phyloP scores from a whole-genome alignment of 163 green algal species.

The Chlorella variabilis region DNA sequence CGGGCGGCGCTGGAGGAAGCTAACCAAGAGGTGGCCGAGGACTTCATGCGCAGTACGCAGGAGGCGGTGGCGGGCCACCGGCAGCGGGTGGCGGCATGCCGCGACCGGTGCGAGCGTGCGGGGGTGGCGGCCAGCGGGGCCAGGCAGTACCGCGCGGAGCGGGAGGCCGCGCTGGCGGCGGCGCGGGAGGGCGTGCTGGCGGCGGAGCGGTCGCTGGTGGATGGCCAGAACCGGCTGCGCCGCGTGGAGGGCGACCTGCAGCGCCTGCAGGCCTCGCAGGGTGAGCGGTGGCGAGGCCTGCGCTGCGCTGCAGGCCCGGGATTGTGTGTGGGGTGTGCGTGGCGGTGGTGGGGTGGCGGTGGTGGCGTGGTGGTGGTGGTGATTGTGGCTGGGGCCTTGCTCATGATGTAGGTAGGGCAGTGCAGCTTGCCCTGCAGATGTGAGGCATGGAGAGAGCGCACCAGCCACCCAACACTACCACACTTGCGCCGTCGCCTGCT shows the following conservation, averaged over 20 bases:
- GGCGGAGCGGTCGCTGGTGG: background rate
- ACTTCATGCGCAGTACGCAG: conserved; percentile 45
- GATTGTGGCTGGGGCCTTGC: too few relatives aligned
- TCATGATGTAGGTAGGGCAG: too few relatives aligned
- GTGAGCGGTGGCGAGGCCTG: background rate
- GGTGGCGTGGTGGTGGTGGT: too few relatives aligned
- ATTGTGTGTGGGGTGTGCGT: too few relatives aligned
- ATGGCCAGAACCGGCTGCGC: background rate
- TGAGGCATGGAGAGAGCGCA: too few relatives aligned
- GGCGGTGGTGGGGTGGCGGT: too few relatives aligned
- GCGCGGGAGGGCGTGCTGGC: background rate
- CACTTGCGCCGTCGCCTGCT: background rate
- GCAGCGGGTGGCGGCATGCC: conserved; percentile 8
- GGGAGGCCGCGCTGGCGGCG: background rate
- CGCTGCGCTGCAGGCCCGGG: too few relatives aligned
- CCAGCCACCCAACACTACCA: background rate
- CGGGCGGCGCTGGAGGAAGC: conserved; percentile 2
- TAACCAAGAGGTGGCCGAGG: background rate
- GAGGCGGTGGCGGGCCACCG: conserved; percentile 9
- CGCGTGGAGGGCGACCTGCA: conserved; percentile 21
- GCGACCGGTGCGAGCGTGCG: background rate
- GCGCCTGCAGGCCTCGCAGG: conserved; percentile 12
- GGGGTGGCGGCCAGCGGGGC: background rate
- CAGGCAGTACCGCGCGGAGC: conserved; percentile 8
- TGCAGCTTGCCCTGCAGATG: too few relatives aligned